Evolutionary conservation across 495 filamentous ascomycete genomes (phyloP).

Genomic region (Penicillium parvum): DNA sequence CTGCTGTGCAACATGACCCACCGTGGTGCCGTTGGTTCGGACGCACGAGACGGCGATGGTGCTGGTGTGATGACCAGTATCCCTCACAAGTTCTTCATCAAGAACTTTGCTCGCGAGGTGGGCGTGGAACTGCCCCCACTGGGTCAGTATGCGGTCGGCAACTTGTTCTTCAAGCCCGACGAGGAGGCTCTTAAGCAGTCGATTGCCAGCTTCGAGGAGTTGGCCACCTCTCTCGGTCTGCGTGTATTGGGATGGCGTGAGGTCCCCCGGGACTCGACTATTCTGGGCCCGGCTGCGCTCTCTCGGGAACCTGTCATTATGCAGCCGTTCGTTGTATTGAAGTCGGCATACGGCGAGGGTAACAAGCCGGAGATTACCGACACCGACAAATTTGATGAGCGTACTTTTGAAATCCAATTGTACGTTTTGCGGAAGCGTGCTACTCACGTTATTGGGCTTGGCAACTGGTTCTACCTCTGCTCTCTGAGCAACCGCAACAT

Average conservation of each 20-base stretch:
- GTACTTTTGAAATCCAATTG: slow-evolving; percentile 85
- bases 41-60: slow-evolving; percentile 95
- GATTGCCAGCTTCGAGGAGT: slow-evolving; percentile 82
- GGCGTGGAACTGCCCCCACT: slow-evolving; percentile 78
- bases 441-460: slow-evolving; percentile 88
- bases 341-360: slow-evolving; percentile 80
- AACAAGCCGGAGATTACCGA: slow-evolving; percentile 77
- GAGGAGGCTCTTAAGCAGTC: slow-evolving; percentile 82
- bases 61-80: slow-evolving; percentile 99
- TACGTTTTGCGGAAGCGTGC: slow-evolving; percentile 93
- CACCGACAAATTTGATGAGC: slow-evolving; percentile 74
- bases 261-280: slow-evolving; percentile 86
- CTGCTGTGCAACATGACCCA: slow-evolving; percentile 99
- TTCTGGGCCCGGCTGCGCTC: slow-evolving; percentile 88
- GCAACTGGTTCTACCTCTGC: slow-evolving; percentile 99
- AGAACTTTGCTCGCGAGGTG: slow-evolving; percentile 91
- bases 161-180: slow-evolving; percentile 98
- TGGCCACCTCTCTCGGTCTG: slow-evolving; percentile 81
- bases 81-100: slow-evolving; percentile 97
- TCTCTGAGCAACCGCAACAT: slow-evolving; percentile 98
- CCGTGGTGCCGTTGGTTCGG: slow-evolving; percentile 94
- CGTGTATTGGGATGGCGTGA: slow-evolving; percentile 95
- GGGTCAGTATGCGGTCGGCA: slow-evolving; percentile 96
- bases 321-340: slow-evolving; percentile 92
- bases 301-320: slow-evolving; percentile 93